These are phyloP conservation scores for Allium cepa DNA, from an alignment of 106 monocot species.

Conservation along the genomic window DNA sequence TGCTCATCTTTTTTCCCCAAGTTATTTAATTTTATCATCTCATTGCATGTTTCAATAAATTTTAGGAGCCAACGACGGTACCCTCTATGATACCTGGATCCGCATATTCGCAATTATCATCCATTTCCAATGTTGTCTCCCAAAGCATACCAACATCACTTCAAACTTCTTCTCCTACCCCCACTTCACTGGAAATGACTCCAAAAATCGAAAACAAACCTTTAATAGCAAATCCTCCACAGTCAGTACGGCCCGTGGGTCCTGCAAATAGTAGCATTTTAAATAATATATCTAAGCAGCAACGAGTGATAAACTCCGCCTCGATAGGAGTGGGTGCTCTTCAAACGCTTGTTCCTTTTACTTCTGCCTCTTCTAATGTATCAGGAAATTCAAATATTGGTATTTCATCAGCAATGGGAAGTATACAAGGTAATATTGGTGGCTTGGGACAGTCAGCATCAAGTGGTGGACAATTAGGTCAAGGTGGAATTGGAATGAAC, in stretches of 20 bases:
- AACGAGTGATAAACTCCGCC: conserved; percentile 52
- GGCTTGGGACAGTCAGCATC: conserved; percentile 40
- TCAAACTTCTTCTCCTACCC: conserved; percentile 61
- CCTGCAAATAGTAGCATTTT: conserved; percentile 75
- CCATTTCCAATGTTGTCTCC: conserved; percentile 43
- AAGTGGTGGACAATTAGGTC: conserved; percentile 57
- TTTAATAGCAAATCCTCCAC: conserved; percentile 36
- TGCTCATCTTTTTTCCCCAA: conserved; percentile 1
- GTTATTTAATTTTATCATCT: background rate
- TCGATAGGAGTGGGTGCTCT: conserved; percentile 59
- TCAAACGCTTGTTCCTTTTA: conserved; percentile 54
- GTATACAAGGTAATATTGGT: conserved; percentile 43
- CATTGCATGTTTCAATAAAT: background rate
- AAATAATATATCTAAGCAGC: conserved; percentile 78
- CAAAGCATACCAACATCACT: conserved; percentile 39
- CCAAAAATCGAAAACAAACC: conserved; percentile 63
- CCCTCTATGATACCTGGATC: conserved; percentile 45
- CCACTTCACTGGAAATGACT: conserved; percentile 68
- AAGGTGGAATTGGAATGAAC: conserved; percentile 67
- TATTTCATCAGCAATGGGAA: conserved; percentile 51
- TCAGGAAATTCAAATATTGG: conserved; percentile 66
- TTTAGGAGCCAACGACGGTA: conserved; percentile 75
- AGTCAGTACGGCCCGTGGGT: conserved; percentile 49
- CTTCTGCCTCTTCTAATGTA: conserved; percentile 47
- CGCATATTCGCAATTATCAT: conserved; percentile 52